Conservation (phyloP, 352 stramenopile genomes). For the Phytophthora pini region DNA sequence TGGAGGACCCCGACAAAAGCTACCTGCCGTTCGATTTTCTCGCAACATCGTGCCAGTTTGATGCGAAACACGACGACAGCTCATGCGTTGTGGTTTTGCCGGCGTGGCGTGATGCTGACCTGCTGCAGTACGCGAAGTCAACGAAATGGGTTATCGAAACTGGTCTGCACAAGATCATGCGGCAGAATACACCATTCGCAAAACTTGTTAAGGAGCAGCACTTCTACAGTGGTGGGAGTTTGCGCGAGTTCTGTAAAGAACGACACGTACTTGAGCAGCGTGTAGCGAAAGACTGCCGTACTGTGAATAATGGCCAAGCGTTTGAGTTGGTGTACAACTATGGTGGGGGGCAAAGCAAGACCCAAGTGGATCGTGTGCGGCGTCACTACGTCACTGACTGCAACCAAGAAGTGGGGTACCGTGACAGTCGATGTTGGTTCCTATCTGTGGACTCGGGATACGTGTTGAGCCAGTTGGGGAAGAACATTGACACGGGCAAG, state of each 20-base stretch:
- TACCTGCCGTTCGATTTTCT: constrained; percentile 16
- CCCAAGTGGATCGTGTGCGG: background rate
- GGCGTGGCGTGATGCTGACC: constrained; percentile 21
- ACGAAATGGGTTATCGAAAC: constrained; percentile 24
- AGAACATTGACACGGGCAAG: background rate
- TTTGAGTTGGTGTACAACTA: background rate
- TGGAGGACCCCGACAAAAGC: background rate
- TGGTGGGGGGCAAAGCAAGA: background rate
- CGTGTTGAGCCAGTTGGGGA: background rate
- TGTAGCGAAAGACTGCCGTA: background rate
- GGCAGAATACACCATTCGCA: too few species aligned
- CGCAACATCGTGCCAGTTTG: constrained; percentile 31
- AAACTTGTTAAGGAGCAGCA: background rate
- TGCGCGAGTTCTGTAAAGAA: background rate
- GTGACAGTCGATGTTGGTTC: background rate
- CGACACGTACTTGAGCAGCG: background rate
- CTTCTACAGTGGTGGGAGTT: background rate
- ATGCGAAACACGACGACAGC: constrained; percentile 25
- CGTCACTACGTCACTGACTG: background rate
- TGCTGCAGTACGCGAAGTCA: constrained; percentile 28
- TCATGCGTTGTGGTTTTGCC: constrained; percentile 33
- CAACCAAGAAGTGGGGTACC: background rate
- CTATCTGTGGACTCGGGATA: background rate
- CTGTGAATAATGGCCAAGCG: background rate
- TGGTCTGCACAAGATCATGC: too few species aligned